phyloP scores from a whole-genome alignment of 805 yeast genomes.

The Barnettozyma vustinii region DNA sequence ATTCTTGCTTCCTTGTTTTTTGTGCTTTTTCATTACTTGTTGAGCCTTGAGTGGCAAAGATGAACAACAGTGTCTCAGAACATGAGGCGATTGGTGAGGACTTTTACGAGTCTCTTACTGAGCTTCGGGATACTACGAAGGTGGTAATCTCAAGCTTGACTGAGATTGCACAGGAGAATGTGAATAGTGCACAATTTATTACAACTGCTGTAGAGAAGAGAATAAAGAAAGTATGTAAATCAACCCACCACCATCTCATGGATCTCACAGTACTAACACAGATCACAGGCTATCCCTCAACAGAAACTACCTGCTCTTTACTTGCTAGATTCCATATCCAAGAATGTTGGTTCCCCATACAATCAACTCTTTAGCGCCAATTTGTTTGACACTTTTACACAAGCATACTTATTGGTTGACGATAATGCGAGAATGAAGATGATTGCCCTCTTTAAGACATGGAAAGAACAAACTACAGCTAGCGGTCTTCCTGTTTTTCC shows the following conservation, averaged over 20 bases:
- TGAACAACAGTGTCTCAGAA: constrained; percentile 9
- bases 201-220: constrained; percentile 70
- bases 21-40: not conserved
- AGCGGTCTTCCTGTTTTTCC: constrained; percentile 72
- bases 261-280: constrained; percentile 8
- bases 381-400: constrained; percentile 63
- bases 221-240: constrained; percentile 47
- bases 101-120: constrained; percentile 64
- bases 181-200: constrained; percentile 69
- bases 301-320: constrained; percentile 83
- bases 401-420: constrained; percentile 72
- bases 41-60: not conserved
- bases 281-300: constrained; percentile 55
- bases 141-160: constrained; percentile 88
- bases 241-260: not conserved
- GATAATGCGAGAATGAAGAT: constrained; percentile 71
- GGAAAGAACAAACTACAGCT: constrained; percentile 65
- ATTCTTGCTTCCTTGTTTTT: not conserved
- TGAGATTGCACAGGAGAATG: constrained; percentile 79
- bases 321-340: constrained; percentile 84
- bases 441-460: constrained; percentile 75
- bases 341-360: constrained; percentile 86
- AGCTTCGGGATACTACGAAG: constrained; percentile 80
- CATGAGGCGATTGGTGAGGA: constrained; percentile 40
- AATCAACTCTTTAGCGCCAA: constrained; percentile 70